phyloP scores from a whole-genome alignment of 495 filamentous ascomycete species.

The Clavariopsis aquatica region DNA sequence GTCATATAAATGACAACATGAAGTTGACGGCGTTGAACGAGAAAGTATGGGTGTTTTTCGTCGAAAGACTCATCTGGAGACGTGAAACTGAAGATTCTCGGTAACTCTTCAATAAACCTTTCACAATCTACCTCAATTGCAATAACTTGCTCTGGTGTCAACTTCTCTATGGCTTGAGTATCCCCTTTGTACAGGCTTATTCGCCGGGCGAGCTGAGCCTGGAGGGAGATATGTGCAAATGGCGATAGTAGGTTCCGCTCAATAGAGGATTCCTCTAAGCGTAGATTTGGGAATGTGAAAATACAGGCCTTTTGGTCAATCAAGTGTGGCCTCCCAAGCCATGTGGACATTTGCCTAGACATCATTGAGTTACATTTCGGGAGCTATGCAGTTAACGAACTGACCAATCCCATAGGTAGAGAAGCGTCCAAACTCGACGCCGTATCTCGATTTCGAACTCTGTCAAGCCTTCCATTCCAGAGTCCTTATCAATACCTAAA shows the following conservation, averaged over 20 bases:
- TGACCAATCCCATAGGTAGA: conserved; percentile 47
- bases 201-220: conserved; percentile 44
- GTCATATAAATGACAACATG: conserved; percentile 53
- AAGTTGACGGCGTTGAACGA: conserved; percentile 54
- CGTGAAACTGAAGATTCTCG: conserved; percentile 46
- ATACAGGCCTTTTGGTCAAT: conserved; percentile 46
- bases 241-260: conserved; percentile 45
- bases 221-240: conserved; percentile 49
- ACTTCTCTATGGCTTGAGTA: neutral
- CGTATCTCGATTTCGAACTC: conserved; percentile 50
- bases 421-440: conserved; percentile 46
- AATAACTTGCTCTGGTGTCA: conserved; percentile 27
- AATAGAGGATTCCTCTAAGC: conserved; percentile 42
- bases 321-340: conserved; percentile 46
- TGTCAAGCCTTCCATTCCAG: conserved; percentile 43
- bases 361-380: neutral
- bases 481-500: conserved; percentile 53
- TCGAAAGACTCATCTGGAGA: conserved; percentile 53
- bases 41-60: conserved; percentile 45
- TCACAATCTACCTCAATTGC: conserved; percentile 40
- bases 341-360: conserved; percentile 46
- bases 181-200: conserved; percentile 13
- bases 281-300: conserved; percentile 45
- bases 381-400: neutral
- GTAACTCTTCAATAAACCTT: conserved; percentile 49